Conservation (phyloP, 305 asterid genomes). For the Withania somnifera region DNA sequence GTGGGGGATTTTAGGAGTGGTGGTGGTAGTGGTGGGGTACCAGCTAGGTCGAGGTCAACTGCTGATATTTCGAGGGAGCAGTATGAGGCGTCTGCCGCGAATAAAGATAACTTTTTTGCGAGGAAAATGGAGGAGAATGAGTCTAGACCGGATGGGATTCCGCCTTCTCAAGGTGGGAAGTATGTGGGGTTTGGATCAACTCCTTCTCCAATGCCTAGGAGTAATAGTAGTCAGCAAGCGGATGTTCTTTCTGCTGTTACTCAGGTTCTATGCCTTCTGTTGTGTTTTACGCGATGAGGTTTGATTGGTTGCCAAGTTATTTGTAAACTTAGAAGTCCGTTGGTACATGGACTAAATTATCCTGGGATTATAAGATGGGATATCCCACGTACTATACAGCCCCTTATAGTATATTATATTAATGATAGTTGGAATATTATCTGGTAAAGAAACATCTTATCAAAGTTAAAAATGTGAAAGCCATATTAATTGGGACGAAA, state of each 20-base stretch:
- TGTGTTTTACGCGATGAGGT: not conserved
- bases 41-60: constrained; percentile 56
- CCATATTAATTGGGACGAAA: not conserved
- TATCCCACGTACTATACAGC: not conserved
- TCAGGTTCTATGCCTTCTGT: constrained; percentile 28
- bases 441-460: not conserved
- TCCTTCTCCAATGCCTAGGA: constrained; percentile 33
- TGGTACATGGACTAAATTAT: too few species aligned
- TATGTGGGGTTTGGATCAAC: constrained; percentile 69
- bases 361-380: too few species aligned
- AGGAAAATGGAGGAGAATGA: constrained; percentile 62
- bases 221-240: constrained; percentile 19
- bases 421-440: not conserved
- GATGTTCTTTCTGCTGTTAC: constrained; percentile 55
- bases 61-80: constrained; percentile 51
- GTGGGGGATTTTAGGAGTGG: constrained; percentile 72
- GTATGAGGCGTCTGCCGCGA: constrained; percentile 80
- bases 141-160: constrained; percentile 69
- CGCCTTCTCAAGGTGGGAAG: constrained; percentile 90
- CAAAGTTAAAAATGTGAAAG: not conserved
- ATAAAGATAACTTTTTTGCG: constrained; percentile 56
- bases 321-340: too few species aligned
- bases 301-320: too few species aligned
- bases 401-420: not conserved
- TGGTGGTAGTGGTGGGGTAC: constrained; percentile 31